Evolutionary conservation across 352 stramenopile genomes (phyloP).

Genomic region (Blastocystis sp.): DNA sequence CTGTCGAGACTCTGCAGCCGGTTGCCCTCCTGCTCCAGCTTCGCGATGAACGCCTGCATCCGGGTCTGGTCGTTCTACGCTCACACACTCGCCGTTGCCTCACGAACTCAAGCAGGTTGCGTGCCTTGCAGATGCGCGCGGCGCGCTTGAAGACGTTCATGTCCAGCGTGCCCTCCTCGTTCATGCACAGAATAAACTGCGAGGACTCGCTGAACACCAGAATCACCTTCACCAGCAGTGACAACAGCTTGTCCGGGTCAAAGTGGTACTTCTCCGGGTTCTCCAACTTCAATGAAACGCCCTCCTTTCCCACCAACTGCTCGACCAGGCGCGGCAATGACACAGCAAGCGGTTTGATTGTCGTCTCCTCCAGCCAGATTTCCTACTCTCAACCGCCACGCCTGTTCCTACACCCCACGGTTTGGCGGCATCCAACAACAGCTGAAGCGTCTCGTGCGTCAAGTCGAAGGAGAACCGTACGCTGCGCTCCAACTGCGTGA

Average conservation of each 20-base stretch:
- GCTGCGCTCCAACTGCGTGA: constrained; percentile 36
- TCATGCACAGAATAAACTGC: constrained; percentile 52
- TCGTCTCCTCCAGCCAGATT: constrained; percentile 44
- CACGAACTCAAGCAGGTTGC: constrained; percentile 22
- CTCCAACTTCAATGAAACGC: constrained; percentile 36
- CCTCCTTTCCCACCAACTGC: constrained; percentile 65
- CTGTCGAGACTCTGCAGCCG: constrained; percentile 14
- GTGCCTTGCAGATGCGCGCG: constrained; percentile 1
- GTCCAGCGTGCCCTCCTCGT: constrained; percentile 34
- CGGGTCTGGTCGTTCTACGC: constrained; percentile 27
- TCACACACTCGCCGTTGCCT: not conserved
- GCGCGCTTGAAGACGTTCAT: constrained; percentile 34
- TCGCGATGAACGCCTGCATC: constrained; percentile 26
- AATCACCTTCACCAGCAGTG: constrained; percentile 35
- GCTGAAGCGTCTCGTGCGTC: constrained; percentile 51
- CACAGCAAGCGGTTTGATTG: constrained; percentile 6
- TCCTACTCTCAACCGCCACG: constrained; percentile 16
- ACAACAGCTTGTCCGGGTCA: constrained; percentile 44
- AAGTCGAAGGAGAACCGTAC: constrained; percentile 60
- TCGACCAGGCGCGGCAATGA: constrained; percentile 34
- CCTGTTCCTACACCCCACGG: constrained; percentile 10
- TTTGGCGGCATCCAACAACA: constrained; percentile 39
- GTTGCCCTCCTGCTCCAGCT: not conserved
- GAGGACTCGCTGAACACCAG: constrained; percentile 28
- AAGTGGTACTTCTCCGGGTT: constrained; percentile 65